Percentiles rank a stretch among this genome's conserved stretches.
These are phyloP conservation scores for Mycena indigotica DNA, from an alignment of 768 basidiomycete species.

Conservation along the genomic window DNA sequence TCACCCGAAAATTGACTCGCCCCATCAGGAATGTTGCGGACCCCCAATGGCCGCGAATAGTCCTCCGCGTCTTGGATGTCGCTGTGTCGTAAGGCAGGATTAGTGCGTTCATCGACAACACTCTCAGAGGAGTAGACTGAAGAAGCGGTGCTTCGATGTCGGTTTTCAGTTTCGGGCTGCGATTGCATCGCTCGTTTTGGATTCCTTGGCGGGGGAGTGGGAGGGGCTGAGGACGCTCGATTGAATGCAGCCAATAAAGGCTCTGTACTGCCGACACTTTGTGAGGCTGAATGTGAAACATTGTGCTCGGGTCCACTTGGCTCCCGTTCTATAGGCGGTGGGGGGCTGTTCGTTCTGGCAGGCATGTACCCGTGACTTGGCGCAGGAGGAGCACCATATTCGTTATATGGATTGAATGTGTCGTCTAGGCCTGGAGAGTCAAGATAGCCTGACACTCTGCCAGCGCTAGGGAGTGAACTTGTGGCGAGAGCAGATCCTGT, in stretches of 20 bases:
- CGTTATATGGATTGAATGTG: slow-evolving; percentile 55
- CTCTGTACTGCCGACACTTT: slow-evolving; percentile 61
- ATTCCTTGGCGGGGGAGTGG: slow-evolving; percentile 39
- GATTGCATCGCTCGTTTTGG: slow-evolving; percentile 32
- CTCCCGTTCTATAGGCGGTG: slow-evolving; percentile 39
- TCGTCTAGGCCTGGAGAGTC: slow-evolving; percentile 40
- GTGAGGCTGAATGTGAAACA: slow-evolving; percentile 44
- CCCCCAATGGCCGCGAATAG: slow-evolving; percentile 57
- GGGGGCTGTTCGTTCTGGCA: slow-evolving; percentile 50
- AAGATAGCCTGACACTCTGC: slow-evolving; percentile 39
- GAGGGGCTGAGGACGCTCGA: slow-evolving; percentile 28
- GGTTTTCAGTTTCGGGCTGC: slow-evolving; percentile 21
- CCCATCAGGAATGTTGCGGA: slow-evolving; percentile 57
- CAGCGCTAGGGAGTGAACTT: slow-evolving; percentile 32
- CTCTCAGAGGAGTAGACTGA: slow-evolving; percentile 39
- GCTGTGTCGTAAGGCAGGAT: slow-evolving; percentile 44
- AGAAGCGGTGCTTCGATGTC: slow-evolving; percentile 26
- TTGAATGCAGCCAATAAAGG: slow-evolving; percentile 55
- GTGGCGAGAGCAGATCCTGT: slow-evolving; percentile 38
- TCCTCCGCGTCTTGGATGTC: slow-evolving; percentile 54
- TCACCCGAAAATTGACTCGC: slow-evolving; percentile 36
- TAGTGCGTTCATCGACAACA: slow-evolving; percentile 44
- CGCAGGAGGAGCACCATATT: slow-evolving; percentile 38
- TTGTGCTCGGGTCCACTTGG: slow-evolving; percentile 32
- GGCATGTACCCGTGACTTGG: slow-evolving; percentile 45